Conservation (phyloP, 169 alveolate species). For the Eimeria tenella region DNA sequence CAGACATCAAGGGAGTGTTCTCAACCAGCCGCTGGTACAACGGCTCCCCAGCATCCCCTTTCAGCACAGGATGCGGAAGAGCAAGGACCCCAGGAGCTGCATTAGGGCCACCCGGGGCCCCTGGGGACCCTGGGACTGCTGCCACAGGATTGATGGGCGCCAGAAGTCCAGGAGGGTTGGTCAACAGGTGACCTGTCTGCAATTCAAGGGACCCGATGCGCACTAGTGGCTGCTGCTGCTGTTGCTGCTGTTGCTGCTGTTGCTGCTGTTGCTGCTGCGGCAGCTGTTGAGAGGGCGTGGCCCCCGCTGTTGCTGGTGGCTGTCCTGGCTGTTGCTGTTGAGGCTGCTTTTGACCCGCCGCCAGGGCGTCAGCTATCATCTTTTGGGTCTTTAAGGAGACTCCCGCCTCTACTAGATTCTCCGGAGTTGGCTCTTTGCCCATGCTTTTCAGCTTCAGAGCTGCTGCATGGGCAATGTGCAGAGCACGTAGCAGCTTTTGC, state of each 20-base stretch:
- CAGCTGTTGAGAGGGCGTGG: background rate
- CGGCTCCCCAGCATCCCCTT: background rate
- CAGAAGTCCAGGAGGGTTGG: background rate
- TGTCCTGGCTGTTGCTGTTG: background rate
- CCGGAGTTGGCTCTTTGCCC: background rate
- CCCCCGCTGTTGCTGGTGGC: background rate
- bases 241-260: slow-evolving; percentile 26
- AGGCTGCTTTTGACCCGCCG: background rate
- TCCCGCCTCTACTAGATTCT: background rate
- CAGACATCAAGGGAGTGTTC: background rate
- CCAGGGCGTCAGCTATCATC: background rate
- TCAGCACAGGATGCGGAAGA: background rate
- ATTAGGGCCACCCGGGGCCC: background rate
- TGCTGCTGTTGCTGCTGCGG: background rate
- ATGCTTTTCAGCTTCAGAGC: background rate
- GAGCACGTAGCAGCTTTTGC: background rate
- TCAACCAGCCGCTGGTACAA: background rate
- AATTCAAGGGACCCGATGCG: background rate
- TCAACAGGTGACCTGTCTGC: background rate
- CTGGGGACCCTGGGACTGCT: background rate
- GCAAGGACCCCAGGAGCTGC: background rate
- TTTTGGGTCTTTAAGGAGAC: background rate
- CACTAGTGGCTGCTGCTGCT: background rate
- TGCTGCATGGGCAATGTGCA: background rate
- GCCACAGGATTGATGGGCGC: too few relatives aligned